These are phyloP conservation scores for Sisymbrium irio DNA, from an alignment of 345 rosid species.

Conservation along the genomic window DNA sequence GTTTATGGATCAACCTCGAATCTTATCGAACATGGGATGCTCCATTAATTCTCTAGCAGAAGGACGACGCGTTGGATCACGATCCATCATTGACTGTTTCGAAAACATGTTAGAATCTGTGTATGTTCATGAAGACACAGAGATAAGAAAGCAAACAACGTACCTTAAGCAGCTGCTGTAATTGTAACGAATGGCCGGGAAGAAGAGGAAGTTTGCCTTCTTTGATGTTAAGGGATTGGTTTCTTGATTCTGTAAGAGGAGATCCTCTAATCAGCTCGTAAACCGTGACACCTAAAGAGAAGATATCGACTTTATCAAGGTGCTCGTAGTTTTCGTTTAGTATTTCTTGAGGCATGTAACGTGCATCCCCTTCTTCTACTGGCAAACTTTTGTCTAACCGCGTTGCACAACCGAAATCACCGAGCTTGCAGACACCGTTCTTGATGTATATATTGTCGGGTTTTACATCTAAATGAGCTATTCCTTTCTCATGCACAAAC, in stretches of 20 bases:
- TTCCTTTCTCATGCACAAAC: constrained; percentile 72
- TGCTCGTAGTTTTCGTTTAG: constrained; percentile 79
- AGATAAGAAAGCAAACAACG: background rate
- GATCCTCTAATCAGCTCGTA: constrained; percentile 83
- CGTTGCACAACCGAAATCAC: constrained; percentile 97
- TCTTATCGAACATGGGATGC: constrained; percentile 63
- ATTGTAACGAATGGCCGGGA: constrained; percentile 80
- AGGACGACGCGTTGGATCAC: constrained; percentile 70
- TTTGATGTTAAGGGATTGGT: constrained; percentile 61
- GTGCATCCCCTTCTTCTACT: constrained; percentile 96
- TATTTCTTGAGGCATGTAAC: constrained; percentile 99
- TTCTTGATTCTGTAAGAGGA: constrained; percentile 72
- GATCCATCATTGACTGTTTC: constrained; percentile 77
- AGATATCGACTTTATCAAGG: constrained; percentile 90
- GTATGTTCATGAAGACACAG: background rate
- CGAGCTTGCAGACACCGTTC: constrained; percentile 77
- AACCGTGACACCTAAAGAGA: constrained; percentile 77
- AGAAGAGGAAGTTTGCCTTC: constrained; percentile 89
- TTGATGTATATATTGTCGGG: constrained; percentile 94
- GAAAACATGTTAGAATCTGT: constrained; percentile 24
- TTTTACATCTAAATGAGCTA: constrained; percentile 94
- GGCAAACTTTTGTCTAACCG: constrained; percentile 77
- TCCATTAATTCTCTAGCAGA: constrained; percentile 61
- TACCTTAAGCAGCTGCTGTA: constrained; percentile 93
- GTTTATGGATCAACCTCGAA: constrained; percentile 25